Evolutionary conservation across 441 rosid genomes (phyloP).

Genomic region (California macrophylla): DNA sequence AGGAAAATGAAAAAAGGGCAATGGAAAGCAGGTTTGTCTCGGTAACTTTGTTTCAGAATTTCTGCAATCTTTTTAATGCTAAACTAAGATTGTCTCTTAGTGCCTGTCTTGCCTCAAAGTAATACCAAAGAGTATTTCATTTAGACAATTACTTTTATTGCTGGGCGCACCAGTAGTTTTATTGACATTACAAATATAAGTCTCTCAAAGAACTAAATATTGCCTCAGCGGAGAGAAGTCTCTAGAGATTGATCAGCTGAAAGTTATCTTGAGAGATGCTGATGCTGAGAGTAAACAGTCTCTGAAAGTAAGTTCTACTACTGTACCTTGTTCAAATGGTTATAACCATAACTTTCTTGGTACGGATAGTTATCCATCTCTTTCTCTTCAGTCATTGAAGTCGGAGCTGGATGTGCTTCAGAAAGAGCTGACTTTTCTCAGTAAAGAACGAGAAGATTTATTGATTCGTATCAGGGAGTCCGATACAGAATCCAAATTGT

Average conservation of each 20-base stretch:
- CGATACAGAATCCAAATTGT: slow-evolving; percentile 17
- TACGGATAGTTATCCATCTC: background rate
- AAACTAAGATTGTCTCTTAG: background rate
- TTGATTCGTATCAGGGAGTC: slow-evolving; percentile 23
- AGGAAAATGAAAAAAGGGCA: slow-evolving; percentile 40
- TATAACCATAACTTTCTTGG: background rate
- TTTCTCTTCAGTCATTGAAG: slow-evolving; percentile 26
- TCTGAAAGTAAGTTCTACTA: slow-evolving; percentile 40
- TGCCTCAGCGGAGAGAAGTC: slow-evolving; percentile 44
- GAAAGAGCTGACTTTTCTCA: slow-evolving; percentile 31
- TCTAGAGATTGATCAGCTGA: slow-evolving; percentile 44
- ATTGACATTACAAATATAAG: background rate
- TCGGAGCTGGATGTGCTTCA: slow-evolving; percentile 29
- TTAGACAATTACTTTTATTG: background rate
- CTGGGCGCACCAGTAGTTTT: background rate
- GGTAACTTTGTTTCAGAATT: background rate
- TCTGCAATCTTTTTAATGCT: background rate
- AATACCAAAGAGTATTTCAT: background rate
- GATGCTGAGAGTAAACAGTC: slow-evolving; percentile 30
- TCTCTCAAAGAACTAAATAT: slow-evolving; percentile 1
- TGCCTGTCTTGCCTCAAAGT: background rate
- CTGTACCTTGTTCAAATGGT: slow-evolving; percentile 15
- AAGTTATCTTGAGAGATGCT: slow-evolving; percentile 30
- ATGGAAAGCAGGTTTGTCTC: slow-evolving; percentile 48
- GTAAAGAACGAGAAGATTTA: slow-evolving; percentile 39